Evolutionary conservation across 495 filamentous ascomycete genomes (phyloP).

Genomic region (Lineolata rhizophorae): DNA sequence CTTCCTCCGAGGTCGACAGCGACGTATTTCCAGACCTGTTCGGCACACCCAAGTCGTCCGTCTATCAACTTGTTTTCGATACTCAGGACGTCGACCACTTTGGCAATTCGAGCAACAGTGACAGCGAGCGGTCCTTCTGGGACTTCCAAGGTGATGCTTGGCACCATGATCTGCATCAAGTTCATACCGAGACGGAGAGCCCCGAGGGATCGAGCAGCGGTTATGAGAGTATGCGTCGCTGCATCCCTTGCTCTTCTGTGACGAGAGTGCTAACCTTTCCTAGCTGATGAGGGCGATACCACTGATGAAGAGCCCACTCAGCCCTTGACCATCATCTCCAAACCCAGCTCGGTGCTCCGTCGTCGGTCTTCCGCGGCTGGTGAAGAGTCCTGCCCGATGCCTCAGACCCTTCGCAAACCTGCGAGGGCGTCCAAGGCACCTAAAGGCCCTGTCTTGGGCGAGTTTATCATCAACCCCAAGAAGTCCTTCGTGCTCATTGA

Average conservation of each 20-base stretch:
- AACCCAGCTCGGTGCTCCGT: neutral
- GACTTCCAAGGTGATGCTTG: neutral
- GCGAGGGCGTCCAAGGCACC: neutral
- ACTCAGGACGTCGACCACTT: neutral
- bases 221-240: neutral
- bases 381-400: neutral
- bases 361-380: neutral
- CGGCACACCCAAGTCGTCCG: too few species aligned
- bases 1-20: neutral
- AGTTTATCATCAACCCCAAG: neutral
- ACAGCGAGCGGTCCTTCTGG: neutral
- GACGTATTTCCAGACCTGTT: neutral
- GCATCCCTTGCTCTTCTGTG: neutral
- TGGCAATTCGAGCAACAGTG: neutral
- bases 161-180: neutral
- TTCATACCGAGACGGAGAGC: neutral
- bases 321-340: neutral
- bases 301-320: neutral
- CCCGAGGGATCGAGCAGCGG: neutral
- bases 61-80: too few species aligned
- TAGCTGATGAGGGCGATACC: neutral
- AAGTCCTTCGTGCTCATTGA: neutral
- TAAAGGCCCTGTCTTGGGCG: neutral
- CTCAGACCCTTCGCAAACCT: neutral
- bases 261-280: too few species aligned